These are phyloP conservation scores for Chiua virens DNA, from an alignment of 768 basidiomycete genomes.

Conservation along the genomic window DNA sequence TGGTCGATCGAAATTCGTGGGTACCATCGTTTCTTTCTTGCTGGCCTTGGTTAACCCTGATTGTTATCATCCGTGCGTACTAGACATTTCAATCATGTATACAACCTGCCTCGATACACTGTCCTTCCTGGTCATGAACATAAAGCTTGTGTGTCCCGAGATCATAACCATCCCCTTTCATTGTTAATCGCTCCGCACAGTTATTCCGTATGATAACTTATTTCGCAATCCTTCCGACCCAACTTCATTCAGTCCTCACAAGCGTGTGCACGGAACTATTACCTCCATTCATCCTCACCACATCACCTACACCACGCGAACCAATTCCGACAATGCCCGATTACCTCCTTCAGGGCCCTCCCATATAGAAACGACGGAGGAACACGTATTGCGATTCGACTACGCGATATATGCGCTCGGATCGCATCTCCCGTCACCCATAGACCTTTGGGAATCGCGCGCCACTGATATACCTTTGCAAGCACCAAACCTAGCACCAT, in stretches of 20 bases:
- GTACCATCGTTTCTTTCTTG: slow-evolving; percentile 17
- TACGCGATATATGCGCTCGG: slow-evolving; percentile 64
- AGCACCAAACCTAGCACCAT: background rate
- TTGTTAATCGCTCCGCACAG: slow-evolving; percentile 18
- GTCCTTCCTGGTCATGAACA: slow-evolving; percentile 62
- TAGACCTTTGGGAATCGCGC: slow-evolving; percentile 50
- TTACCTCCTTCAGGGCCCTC: background rate
- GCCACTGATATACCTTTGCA: background rate
- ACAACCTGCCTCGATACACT: slow-evolving; percentile 57
- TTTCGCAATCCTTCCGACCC: slow-evolving; percentile 32
- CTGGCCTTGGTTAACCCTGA: background rate
- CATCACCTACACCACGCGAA: slow-evolving; percentile 30
- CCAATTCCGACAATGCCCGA: background rate
- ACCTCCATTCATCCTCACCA: slow-evolving; percentile 38
- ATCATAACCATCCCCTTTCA: no score
- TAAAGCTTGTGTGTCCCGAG: slow-evolving; percentile 52
- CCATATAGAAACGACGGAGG: background rate
- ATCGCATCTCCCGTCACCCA: slow-evolving; percentile 52
- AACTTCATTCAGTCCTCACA: slow-evolving; percentile 20
- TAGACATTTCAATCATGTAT: slow-evolving; percentile 57
- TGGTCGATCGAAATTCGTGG: slow-evolving; percentile 62
- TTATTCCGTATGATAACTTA: slow-evolving; percentile 56
- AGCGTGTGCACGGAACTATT: slow-evolving; percentile 47
- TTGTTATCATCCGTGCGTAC: no score
- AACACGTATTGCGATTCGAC: slow-evolving; percentile 45